Evolutionary conservation across 768 basidiomycete species (phyloP).

Genomic region (Hydnum rufescens): DNA sequence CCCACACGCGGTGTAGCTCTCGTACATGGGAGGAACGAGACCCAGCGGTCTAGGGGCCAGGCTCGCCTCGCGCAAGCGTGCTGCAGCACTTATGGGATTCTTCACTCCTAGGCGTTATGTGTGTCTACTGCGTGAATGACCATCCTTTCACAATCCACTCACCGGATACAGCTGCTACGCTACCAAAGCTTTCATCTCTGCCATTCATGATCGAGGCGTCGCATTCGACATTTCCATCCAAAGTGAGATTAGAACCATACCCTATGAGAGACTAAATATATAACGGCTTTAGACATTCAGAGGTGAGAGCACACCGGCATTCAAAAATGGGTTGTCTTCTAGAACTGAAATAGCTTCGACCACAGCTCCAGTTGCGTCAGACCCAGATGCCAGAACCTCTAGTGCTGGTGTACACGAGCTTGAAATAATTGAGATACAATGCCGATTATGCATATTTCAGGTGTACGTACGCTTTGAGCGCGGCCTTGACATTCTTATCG

Average conservation of each 20-base stretch:
- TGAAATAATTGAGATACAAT: slow-evolving; percentile 30
- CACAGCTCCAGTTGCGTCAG: slow-evolving; percentile 26
- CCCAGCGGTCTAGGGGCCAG: slow-evolving; percentile 21
- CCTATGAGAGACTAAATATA: slow-evolving; percentile 22
- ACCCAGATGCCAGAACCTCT: too few relatives aligned
- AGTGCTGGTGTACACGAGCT: background rate
- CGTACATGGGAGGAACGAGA: slow-evolving; percentile 1
- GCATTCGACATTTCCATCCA: slow-evolving; percentile 60
- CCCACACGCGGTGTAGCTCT: background rate
- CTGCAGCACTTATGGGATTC: slow-evolving; percentile 49
- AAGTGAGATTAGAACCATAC: slow-evolving; percentile 57
- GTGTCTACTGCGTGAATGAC: background rate
- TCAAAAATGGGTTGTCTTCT: slow-evolving; percentile 47
- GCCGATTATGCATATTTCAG: slow-evolving; percentile 3
- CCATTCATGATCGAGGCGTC: slow-evolving; percentile 58
- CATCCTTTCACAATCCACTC: slow-evolving; percentile 3
- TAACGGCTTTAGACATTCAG: background rate
- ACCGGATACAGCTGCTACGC: slow-evolving; percentile 58
- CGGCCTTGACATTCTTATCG: slow-evolving; percentile 34
- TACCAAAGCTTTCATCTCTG: slow-evolving; percentile 34
- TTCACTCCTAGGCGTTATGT: slow-evolving; percentile 40
- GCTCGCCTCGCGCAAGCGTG: slow-evolving; percentile 34
- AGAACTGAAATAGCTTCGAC: slow-evolving; percentile 34
- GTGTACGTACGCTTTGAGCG: slow-evolving; percentile 31
- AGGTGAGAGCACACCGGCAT: slow-evolving; percentile 34